Conservation (phyloP, 192 early-diverging fungal genomes). For the Backusella tuberculispora region DNA sequence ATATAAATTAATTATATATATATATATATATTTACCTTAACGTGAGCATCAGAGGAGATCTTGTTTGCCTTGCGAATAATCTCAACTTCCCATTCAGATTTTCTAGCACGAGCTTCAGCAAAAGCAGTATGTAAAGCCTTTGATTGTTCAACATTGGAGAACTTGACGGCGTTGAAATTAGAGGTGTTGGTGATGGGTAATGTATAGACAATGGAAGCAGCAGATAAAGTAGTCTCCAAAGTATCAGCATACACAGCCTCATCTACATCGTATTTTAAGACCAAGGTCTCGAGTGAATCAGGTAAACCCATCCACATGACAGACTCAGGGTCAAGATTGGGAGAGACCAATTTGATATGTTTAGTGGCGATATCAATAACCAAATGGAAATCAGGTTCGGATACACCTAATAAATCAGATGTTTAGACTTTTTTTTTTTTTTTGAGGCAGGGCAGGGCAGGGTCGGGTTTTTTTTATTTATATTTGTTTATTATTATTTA, state of each 20-base stretch:
- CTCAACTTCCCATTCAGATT: conserved; percentile 75
- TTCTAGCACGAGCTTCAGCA: conserved; percentile 80
- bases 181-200: conserved; percentile 26
- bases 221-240: conserved; percentile 50
- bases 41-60: conserved; percentile 80
- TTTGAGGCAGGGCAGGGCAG: background rate
- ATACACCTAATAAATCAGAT: conserved; percentile 51
- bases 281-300: conserved; percentile 56
- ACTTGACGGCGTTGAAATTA: conserved; percentile 38
- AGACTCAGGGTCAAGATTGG: conserved; percentile 63
- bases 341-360: conserved; percentile 69
- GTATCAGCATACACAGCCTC: conserved; percentile 64
- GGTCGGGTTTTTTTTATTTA: background rate
- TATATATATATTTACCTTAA: conserved; percentile 40
- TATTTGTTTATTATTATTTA: background rate
- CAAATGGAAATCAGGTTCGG: conserved; percentile 73
- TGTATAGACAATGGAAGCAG: conserved; percentile 50
- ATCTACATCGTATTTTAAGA: conserved; percentile 70
- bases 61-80: conserved; percentile 78
- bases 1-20: background rate
- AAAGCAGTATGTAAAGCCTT: conserved; percentile 63
- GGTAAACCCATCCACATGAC: conserved; percentile 85
- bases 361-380: conserved; percentile 67
- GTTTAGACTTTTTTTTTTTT: background rate
- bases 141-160: conserved; percentile 21